These are phyloP conservation scores for Artemisia annua DNA, from an alignment of 129 eudicot species.

Conservation along the genomic window DNA sequence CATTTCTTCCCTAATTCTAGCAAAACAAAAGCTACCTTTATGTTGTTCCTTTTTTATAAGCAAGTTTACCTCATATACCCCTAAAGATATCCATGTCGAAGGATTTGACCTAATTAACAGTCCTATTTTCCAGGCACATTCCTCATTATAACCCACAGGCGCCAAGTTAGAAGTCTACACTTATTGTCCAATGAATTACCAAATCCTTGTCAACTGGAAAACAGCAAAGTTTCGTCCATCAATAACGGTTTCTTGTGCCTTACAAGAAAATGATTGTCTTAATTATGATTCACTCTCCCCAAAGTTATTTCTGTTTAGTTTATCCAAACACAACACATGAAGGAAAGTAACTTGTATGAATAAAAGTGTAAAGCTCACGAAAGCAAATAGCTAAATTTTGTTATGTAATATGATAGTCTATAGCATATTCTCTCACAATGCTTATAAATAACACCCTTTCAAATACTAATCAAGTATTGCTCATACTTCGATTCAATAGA, in stretches of 20 bases:
- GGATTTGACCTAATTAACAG: too few species aligned
- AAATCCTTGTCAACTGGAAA: background rate
- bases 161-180: too few species aligned
- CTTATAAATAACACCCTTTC: background rate
- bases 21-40: too few species aligned
- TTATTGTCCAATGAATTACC: too few species aligned
- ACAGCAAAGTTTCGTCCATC: background rate
- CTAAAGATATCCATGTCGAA: too few species aligned
- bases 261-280: background rate
- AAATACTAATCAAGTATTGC: background rate
- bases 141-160: too few species aligned
- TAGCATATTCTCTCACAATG: background rate
- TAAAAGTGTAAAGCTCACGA: background rate
- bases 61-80: too few species aligned
- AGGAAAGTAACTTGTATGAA: background rate
- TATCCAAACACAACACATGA: background rate
- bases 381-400: background rate
- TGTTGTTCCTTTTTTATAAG: too few species aligned
- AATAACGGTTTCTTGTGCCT: background rate
- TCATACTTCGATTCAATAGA: background rate
- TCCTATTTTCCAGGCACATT: too few species aligned
- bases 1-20: too few species aligned
- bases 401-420: background rate
- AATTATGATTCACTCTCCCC: background rate
- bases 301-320: background rate